phyloP scores from a whole-genome alignment of 768 basidiomycete species.

The Lactarius sanguifluus region DNA sequence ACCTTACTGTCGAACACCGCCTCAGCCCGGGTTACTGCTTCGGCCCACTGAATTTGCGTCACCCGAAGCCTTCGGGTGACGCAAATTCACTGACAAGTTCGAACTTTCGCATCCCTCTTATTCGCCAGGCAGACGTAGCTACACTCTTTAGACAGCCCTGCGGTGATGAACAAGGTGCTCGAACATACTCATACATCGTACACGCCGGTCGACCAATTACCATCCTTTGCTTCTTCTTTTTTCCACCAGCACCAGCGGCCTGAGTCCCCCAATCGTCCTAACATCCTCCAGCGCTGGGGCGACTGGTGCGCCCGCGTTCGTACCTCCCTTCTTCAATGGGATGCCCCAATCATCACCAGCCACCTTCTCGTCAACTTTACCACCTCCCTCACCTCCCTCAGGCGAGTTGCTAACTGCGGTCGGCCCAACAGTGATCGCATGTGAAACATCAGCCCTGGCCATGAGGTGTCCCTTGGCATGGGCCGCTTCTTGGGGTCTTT shows the following conservation, averaged over 20 bases:
- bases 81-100: not conserved
- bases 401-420: conserved; percentile 6
- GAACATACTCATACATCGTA: too few species aligned
- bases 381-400: not conserved
- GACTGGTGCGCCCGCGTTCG: not conserved
- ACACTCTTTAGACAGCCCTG: not conserved
- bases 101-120: not conserved
- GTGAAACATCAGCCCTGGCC: conserved; percentile 3
- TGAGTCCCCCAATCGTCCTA: too few species aligned
- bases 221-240: not conserved
- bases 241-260: too few species aligned
- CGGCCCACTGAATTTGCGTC: too few species aligned
- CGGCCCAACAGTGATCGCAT: not conserved
- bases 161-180: not conserved
- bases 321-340: not conserved
- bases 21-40: not conserved
- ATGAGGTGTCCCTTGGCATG: conserved; percentile 3
- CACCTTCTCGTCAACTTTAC: conserved; percentile 8
- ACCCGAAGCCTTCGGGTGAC: too few species aligned
- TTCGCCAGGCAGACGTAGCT: not conserved
- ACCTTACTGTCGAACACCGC: too few species aligned
- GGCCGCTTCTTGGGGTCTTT: not conserved
- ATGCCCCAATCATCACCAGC: not conserved
- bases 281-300: too few species aligned
- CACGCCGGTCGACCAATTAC: too few species aligned